A percentile compares a stretch with the other conserved stretches of the same genome.
Evolutionary conservation across 257 asterid genomes (phyloP).

Genomic region (Lithospermum erythrorhizon): DNA sequence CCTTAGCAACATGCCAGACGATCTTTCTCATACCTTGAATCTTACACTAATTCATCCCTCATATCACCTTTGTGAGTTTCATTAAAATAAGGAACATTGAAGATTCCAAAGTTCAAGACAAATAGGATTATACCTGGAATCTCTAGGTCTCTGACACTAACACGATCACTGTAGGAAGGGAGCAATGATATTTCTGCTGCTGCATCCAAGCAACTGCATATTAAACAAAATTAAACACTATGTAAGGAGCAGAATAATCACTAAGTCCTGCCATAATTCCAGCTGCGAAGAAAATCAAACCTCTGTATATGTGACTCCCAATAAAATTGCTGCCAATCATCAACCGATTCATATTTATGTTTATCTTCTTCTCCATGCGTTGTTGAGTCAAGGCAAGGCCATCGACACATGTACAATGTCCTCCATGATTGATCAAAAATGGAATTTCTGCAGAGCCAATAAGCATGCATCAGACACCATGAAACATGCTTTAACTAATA

Average conservation of each 20-base stretch:
- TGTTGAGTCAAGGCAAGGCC: constrained; percentile 39
- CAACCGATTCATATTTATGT: constrained; percentile 21
- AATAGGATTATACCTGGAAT: constrained; percentile 43
- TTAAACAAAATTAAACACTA: constrained; percentile 12
- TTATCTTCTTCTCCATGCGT: constrained; percentile 20
- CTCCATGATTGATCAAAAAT: constrained; percentile 52
- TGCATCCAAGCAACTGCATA: constrained; percentile 71
- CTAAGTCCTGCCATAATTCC: constrained; percentile 3
- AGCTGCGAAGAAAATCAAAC: constrained; percentile 26
- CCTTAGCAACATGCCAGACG: not conserved
- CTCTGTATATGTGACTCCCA: constrained; percentile 86
- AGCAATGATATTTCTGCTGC: constrained; percentile 70
- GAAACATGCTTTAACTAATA: constrained; percentile 3
- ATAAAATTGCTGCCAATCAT: constrained; percentile 70
- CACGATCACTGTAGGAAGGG: constrained; percentile 51
- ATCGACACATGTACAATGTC: constrained; percentile 43
- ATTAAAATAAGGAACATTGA: constrained; percentile 8
- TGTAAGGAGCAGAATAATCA: constrained; percentile 4
- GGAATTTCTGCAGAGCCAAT: constrained; percentile 16
- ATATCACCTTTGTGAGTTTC: not conserved
- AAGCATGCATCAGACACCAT: not conserved
- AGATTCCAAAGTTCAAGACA: constrained; percentile 2
- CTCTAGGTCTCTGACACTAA: constrained; percentile 39
- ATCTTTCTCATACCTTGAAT: not conserved
- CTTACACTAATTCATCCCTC: not conserved